Conservation (phyloP, 176 grass and related monocot species). For the Melocanna baccifera region DNA sequence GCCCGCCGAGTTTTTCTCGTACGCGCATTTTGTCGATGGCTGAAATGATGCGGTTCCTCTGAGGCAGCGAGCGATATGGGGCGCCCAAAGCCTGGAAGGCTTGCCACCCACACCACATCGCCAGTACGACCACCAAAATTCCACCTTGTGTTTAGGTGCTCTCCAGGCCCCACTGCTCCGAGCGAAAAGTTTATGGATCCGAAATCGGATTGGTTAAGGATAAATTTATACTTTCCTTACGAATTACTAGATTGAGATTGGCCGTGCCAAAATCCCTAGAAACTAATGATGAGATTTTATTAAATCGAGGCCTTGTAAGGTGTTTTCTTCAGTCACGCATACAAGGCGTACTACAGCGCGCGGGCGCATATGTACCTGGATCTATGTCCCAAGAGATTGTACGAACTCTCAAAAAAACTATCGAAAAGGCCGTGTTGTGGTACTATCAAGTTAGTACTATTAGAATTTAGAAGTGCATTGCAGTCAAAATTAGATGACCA, state of each 20-base stretch:
- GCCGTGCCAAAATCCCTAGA: too few relatives aligned
- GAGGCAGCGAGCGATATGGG: neutral
- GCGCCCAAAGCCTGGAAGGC: slow-evolving; percentile 32
- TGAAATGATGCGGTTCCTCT: slow-evolving; percentile 31
- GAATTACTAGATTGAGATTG: neutral
- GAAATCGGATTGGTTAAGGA: neutral
- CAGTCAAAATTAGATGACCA: neutral
- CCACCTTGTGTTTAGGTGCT: neutral
- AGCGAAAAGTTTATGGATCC: neutral
- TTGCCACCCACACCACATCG: neutral
- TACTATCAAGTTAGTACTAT: too few relatives aligned
- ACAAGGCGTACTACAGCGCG: too few relatives aligned
- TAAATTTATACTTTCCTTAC: neutral
- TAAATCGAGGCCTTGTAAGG: too few relatives aligned
- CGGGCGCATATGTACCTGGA: too few relatives aligned
- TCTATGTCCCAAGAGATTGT: too few relatives aligned
- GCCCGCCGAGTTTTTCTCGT: neutral
- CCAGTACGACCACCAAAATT: neutral
- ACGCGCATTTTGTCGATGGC: neutral
- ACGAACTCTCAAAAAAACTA: too few relatives aligned
- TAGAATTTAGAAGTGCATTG: too few relatives aligned
- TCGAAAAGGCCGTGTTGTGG: too few relatives aligned
- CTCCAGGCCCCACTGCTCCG: neutral
- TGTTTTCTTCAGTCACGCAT: too few relatives aligned
- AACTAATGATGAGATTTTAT: too few relatives aligned